These are phyloP conservation scores for Pezicula radicicola DNA, from an alignment of 2,329 filamentous ascomycete species.

Conservation along the genomic window DNA sequence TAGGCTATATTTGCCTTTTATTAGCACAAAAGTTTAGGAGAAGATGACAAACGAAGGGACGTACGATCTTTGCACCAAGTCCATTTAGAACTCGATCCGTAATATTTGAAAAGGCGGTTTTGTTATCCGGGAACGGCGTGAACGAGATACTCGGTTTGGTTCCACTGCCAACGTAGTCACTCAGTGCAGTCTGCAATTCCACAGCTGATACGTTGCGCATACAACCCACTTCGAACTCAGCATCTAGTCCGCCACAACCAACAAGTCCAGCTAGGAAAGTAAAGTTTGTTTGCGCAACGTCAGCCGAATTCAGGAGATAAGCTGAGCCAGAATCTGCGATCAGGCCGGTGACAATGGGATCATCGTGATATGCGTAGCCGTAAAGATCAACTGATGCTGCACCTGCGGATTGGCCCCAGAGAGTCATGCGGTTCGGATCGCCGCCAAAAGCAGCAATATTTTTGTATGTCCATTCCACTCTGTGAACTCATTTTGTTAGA, in stretches of 20 bases:
- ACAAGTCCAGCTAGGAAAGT: not conserved
- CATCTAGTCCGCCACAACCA: conserved; percentile 9
- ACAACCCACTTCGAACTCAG: conserved; percentile 11
- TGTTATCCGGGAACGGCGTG: conserved; percentile 4
- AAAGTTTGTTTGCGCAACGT: conserved; percentile 48
- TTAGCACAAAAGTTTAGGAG: too few species aligned
- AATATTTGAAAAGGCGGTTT: conserved; percentile 2
- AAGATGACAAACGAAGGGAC: not conserved
- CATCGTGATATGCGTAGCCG: conserved; percentile 12
- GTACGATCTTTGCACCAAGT: conserved; percentile 6
- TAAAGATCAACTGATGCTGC: conserved; percentile 27
- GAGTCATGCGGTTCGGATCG: conserved; percentile 34
- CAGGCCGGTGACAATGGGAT: conserved; percentile 18
- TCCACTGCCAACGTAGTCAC: not conserved
- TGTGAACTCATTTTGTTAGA: conserved; percentile 53
- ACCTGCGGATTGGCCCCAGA: conserved; percentile 23
- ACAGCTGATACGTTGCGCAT: conserved; percentile 9
- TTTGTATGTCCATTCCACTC: conserved; percentile 53
- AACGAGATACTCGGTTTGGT: not conserved
- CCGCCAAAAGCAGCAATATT: conserved; percentile 58
- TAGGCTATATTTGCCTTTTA: too few species aligned
- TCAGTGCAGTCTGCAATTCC: not conserved
- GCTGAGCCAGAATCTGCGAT: conserved; percentile 18
- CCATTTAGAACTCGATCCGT: conserved; percentile 2
- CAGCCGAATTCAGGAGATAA: conserved; percentile 52